Evolutionary conservation across 768 basidiomycete genomes (phyloP), one percentile per base, ranked within the genome.

Genomic region (Dictyophora rubrovolvata): DNA sequence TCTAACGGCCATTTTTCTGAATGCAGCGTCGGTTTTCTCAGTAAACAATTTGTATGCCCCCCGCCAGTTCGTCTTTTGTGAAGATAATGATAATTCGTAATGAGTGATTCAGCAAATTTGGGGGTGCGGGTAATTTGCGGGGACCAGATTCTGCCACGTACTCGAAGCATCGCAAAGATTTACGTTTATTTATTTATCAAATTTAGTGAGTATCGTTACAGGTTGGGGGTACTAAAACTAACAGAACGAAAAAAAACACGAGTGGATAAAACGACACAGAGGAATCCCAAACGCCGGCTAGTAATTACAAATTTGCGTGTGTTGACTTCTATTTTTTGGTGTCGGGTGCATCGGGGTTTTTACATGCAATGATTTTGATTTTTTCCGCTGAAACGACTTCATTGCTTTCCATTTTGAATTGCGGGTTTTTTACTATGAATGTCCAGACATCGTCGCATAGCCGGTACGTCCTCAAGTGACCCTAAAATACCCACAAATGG

Each of bases 341-440:
- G 65, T 91, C 88, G 49, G 89, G 83, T 17, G 86, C 89, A 64
- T 93, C 92, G 35, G 89, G 91, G 67, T 89, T 90, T 80, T 97
- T 98, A 77, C 95, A 97, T 5, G 96, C 95, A 63, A 99, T 93
- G 61, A 99, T 97, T 78, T 97, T 96, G 72, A 96, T 91, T 70
- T 88, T 84, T 28, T 81, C 79, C 5, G 87, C 79, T 46, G 70
- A 74, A 59, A 92, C 83, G 69, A 83, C 75, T 67, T 90, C 86
- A 70, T 87, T 89, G 63, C 84, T 82, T 71, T 99, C 96, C 87
- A 98, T 93, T 74, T 97, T 97, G 75, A 99, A 95, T 16, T 75
- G 75, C 9, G 94, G 87, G 65, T 94, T 85, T 71, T 93, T 90
- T 54, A 97, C 89, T 62, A 95, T 89, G 72, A 98, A 99, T 55